A percentile compares a stretch with the other conserved stretches of the same genome.
Conservation (phyloP, 1,139 yeast species). For the Yamadazyma siamensis region DNA sequence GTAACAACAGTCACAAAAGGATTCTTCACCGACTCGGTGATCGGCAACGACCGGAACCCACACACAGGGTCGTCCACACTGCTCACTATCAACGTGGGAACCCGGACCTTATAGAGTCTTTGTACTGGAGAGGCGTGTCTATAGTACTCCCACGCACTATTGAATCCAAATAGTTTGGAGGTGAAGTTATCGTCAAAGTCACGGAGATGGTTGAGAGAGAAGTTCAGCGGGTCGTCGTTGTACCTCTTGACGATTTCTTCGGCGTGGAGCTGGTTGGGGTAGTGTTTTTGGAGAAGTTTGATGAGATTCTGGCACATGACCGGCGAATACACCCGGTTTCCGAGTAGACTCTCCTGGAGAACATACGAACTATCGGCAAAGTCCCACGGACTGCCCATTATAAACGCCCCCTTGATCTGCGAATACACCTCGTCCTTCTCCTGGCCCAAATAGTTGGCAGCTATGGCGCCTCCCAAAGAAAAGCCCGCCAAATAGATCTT, state of each 20-base stretch:
- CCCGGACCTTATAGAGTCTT: slow-evolving; percentile 46
- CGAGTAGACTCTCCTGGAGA: slow-evolving; percentile 39
- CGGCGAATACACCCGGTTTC: slow-evolving; percentile 49
- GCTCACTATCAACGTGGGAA: slow-evolving; percentile 49
- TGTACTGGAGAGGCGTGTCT: slow-evolving; percentile 51
- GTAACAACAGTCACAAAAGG: slow-evolving; percentile 67
- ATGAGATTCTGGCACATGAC: slow-evolving; percentile 50
- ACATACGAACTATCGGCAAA: slow-evolving; percentile 44
- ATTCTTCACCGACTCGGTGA: slow-evolving; percentile 54
- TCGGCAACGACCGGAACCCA: slow-evolving; percentile 55
- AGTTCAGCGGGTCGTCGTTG: slow-evolving; percentile 31
- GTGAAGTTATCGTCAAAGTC: slow-evolving; percentile 55
- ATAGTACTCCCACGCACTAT: slow-evolving; percentile 52
- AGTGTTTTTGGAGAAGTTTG: slow-evolving; percentile 42
- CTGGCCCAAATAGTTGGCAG: slow-evolving; percentile 55
- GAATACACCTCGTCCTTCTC: slow-evolving; percentile 33
- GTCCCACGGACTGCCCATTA: slow-evolving; percentile 59
- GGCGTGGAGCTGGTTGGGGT: slow-evolving; percentile 27
- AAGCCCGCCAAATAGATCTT: slow-evolving; percentile 51
- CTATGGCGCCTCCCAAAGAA: slow-evolving; percentile 56
- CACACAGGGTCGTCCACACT: slow-evolving; percentile 59
- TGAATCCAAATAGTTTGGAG: slow-evolving; percentile 51
- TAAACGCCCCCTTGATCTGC: slow-evolving; percentile 46
- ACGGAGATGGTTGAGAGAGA: slow-evolving; percentile 26
- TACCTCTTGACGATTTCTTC: slow-evolving; percentile 27